phyloP scores from a whole-genome alignment of 345 rosid genomes.

The Psidium friedrichsthalianum region DNA sequence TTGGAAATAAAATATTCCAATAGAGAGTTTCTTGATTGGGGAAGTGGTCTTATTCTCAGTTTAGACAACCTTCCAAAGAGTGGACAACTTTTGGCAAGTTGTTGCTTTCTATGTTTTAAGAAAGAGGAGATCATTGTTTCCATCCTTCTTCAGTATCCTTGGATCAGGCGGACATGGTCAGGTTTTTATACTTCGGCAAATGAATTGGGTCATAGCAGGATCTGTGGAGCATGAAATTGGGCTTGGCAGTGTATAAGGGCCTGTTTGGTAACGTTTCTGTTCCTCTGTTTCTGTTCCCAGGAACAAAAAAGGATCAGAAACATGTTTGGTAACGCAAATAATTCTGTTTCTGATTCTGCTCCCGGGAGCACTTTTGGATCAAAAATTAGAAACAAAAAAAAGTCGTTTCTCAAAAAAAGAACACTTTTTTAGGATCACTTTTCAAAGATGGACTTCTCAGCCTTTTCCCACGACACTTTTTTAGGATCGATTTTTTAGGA shows the following conservation, averaged over 20 bases:
- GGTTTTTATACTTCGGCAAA: not conserved
- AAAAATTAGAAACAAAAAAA: too few species aligned
- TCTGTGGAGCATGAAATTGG: not conserved
- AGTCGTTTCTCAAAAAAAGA: too few species aligned
- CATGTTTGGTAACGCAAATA: too few species aligned
- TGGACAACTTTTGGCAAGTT: not conserved
- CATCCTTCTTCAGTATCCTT: not conserved
- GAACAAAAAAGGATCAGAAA: too few species aligned
- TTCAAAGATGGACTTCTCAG: too few species aligned
- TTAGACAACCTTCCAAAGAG: not conserved
- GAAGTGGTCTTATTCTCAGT: not conserved
- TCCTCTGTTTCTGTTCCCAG: too few species aligned
- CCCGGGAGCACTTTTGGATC: too few species aligned
- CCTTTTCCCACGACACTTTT: too few species aligned
- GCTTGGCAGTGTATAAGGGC: not conserved
- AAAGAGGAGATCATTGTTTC: not conserved
- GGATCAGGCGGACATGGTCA: not conserved
- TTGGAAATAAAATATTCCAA: not conserved
- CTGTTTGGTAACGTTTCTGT: too few species aligned
- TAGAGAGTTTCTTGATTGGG: not conserved
- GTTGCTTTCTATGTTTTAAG: not conserved
- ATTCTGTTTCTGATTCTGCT: too few species aligned
- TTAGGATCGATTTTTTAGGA: too few species aligned
- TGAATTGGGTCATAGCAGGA: not conserved
- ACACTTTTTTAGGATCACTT: too few species aligned